Conservation (phyloP, 1,139 yeast species). For the Sugiyamaella castrensis region DNA sequence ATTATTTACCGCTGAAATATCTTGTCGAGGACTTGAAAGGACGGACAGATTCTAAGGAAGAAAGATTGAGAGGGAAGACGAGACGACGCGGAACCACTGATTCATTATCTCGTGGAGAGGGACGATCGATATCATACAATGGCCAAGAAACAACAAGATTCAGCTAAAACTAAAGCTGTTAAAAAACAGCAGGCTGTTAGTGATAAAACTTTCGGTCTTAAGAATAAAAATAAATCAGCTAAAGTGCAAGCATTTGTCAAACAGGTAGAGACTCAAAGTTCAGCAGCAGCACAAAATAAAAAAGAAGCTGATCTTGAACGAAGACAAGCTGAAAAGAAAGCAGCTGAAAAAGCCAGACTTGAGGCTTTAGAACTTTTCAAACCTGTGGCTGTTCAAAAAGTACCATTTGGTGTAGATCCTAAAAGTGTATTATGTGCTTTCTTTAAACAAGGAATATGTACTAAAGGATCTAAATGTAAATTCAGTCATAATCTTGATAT, state of each 20-base stretch:
- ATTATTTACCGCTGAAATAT: too few species aligned
- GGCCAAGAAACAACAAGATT: slow-evolving; percentile 56
- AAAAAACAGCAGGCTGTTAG: slow-evolving; percentile 69
- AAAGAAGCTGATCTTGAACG: slow-evolving; percentile 75
- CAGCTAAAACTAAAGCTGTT: slow-evolving; percentile 58
- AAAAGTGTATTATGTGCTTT: slow-evolving; percentile 88
- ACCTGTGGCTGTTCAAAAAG: slow-evolving; percentile 68
- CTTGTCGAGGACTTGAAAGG: too few species aligned
- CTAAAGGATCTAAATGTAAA: slow-evolving; percentile 88
- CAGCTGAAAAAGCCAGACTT: slow-evolving; percentile 81
- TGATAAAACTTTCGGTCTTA: slow-evolving; percentile 93
- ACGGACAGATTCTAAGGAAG: too few species aligned
- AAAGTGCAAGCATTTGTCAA: slow-evolving; percentile 83
- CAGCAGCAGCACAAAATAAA: slow-evolving; percentile 51
- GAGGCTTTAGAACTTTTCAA: slow-evolving; percentile 82
- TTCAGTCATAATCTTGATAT: slow-evolving; percentile 86
- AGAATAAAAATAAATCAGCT: slow-evolving; percentile 74
- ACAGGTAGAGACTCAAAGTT: slow-evolving; percentile 67
- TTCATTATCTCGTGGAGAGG: too few species aligned
- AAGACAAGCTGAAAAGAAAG: slow-evolving; percentile 82
- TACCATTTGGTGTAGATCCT: slow-evolving; percentile 97
- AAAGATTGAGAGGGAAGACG: too few species aligned
- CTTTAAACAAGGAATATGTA: slow-evolving; percentile 86
- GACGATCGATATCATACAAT: too few species aligned
- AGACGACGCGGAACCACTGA: too few species aligned